phyloP scores from a whole-genome alignment of 148 eudicot genomes.

The Nepenthes gracilis region DNA sequence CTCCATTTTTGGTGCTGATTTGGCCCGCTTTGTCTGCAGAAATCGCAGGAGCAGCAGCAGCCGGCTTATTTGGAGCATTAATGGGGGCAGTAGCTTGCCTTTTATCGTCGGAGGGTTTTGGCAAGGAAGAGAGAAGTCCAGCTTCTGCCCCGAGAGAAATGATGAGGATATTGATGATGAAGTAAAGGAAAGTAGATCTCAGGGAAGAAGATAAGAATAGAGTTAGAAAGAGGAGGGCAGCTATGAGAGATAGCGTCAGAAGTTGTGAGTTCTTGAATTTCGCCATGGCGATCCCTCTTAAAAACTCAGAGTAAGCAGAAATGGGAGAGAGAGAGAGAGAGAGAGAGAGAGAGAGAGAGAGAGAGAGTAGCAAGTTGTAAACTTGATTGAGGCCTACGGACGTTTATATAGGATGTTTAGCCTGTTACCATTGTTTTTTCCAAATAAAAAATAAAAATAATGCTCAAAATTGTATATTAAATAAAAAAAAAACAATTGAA shows the following conservation, averaged over 20 bases:
- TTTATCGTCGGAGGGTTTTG: slow-evolving; percentile 14
- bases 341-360: too few relatives aligned
- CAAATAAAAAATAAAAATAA: too few relatives aligned
- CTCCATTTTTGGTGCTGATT: background rate
- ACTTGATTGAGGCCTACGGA: too few relatives aligned
- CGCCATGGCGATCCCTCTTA: too few relatives aligned
- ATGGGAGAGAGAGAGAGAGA: too few relatives aligned
- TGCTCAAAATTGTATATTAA: too few relatives aligned
- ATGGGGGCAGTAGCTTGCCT: slow-evolving; percentile 4
- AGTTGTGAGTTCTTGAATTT: slow-evolving; percentile 26
- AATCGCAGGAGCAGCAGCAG: background rate
- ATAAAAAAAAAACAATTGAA: too few relatives aligned
- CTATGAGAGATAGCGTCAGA: slow-evolving; percentile 27
- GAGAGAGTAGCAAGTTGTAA: too few relatives aligned
- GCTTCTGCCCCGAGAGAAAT: slow-evolving; percentile 39
- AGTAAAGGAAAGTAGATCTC: slow-evolving; percentile 37
- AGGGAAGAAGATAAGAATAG: slow-evolving; percentile 36
- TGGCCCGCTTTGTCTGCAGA: background rate
- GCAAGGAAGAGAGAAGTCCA: slow-evolving; percentile 35
- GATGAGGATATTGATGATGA: slow-evolving; percentile 42
- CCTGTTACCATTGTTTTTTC: too few relatives aligned
- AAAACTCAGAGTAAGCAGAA: too few relatives aligned
- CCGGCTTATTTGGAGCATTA: background rate
- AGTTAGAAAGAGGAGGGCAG: slow-evolving; percentile 24
- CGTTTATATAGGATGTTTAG: too few relatives aligned